Conservation (phyloP, 2,329 filamentous ascomycete species). For the Penicillium verrucosum region DNA sequence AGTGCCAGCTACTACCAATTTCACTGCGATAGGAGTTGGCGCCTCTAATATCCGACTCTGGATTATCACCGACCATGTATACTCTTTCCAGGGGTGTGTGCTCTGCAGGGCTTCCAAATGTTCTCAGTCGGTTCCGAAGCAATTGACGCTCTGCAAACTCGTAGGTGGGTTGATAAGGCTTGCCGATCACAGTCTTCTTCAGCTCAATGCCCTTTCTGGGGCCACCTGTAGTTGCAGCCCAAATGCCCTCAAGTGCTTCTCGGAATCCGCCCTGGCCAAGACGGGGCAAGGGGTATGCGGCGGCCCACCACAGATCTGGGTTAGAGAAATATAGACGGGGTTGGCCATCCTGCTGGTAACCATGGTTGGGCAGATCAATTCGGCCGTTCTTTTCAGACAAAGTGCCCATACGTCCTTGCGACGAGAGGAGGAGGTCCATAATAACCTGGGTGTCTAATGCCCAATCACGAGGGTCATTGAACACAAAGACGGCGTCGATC, state of each 20-base stretch:
- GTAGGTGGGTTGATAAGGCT: slow-evolving; percentile 76
- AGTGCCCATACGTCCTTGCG: slow-evolving; percentile 75
- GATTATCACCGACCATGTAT: slow-evolving; percentile 93
- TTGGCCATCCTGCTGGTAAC: slow-evolving; percentile 80
- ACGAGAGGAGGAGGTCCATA: slow-evolving; percentile 75
- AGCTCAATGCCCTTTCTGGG: slow-evolving; percentile 54
- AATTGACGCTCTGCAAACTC: slow-evolving; percentile 77
- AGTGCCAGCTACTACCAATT: slow-evolving; percentile 69
- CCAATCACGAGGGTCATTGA: slow-evolving; percentile 97
- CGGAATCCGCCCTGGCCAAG: slow-evolving; percentile 91
- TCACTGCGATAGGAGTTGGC: slow-evolving; percentile 71
- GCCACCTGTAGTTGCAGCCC: slow-evolving; percentile 66
- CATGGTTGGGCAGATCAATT: slow-evolving; percentile 61
- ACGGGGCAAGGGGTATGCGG: slow-evolving; percentile 77
- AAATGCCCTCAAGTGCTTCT: slow-evolving; percentile 75
- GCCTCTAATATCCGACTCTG: slow-evolving; percentile 84
- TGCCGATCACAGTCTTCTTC: slow-evolving; percentile 70
- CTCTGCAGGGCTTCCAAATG: slow-evolving; percentile 40
- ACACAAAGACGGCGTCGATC: slow-evolving; percentile 87
- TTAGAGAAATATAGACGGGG: slow-evolving; percentile 85
- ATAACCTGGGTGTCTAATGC: slow-evolving; percentile 84
- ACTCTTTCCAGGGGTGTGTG: slow-evolving; percentile 62
- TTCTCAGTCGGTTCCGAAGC: slow-evolving; percentile 54
- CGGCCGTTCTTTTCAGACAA: slow-evolving; percentile 70
- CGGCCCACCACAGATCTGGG: slow-evolving; percentile 84